phyloP scores from a whole-genome alignment of 441 rosid species.

The Populus hybrid region DNA sequence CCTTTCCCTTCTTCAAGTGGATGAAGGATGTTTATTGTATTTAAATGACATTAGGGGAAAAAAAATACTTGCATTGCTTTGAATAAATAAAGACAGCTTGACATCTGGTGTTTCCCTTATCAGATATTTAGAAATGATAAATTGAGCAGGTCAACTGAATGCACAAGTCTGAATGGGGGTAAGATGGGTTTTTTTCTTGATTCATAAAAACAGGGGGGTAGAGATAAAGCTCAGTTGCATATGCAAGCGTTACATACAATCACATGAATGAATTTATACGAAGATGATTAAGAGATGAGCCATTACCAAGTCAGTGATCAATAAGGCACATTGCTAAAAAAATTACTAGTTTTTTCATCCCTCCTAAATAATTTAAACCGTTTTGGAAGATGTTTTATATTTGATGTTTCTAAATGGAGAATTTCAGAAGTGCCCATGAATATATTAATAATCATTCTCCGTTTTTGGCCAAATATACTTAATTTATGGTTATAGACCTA shows the following conservation, averaged over 20 bases:
- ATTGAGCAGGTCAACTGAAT: neutral
- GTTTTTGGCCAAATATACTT: neutral
- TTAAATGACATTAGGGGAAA: neutral
- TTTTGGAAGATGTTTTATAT: no score
- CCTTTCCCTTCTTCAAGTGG: neutral
- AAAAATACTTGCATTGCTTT: no score
- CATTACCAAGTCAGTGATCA: neutral
- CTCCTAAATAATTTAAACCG: neutral
- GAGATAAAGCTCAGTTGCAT: neutral
- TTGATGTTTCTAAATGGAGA: neutral
- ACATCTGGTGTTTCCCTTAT: neutral
- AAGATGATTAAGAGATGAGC: neutral
- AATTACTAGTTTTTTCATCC: neutral
- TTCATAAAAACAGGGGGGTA: neutral
- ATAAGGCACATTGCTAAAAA: neutral
- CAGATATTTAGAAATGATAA: neutral
- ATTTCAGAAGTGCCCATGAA: neutral
- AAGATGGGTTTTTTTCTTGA: neutral
- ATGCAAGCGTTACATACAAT: neutral
- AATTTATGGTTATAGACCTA: neutral
- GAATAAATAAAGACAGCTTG: neutral
- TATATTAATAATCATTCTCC: neutral
- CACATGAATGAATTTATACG: no score
- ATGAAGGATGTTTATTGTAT: neutral
- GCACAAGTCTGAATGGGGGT: neutral